These are phyloP conservation scores for Zea mays DNA, from an alignment of 176 grass and related monocot genomes.

Conservation along the genomic window DNA sequence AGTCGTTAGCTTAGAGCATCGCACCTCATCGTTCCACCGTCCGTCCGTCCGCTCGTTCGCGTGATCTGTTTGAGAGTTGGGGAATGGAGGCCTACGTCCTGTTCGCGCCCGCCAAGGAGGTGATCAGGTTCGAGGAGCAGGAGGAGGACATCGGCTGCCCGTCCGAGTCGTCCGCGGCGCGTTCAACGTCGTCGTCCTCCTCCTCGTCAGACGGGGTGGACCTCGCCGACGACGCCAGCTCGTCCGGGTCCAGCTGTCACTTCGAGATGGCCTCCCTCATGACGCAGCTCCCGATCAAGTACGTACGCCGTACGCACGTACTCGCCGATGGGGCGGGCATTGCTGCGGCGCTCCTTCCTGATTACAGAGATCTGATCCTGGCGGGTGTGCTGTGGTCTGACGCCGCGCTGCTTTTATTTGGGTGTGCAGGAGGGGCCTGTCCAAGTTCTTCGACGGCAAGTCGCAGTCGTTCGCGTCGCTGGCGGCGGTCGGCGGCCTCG, in stretches of 20 bases:
- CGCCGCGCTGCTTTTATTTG: not conserved
- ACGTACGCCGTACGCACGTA: constrained; percentile 16
- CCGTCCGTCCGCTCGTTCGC: not conserved
- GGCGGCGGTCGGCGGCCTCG: constrained; percentile 44
- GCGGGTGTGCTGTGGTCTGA: not conserved
- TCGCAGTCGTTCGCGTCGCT: constrained; percentile 79
- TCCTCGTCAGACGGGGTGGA: constrained; percentile 44
- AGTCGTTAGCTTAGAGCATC: not conserved
- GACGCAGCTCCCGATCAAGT: constrained; percentile 71
- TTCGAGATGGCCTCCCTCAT: constrained; percentile 77
- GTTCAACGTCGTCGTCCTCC: not conserved
- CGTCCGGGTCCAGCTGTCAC: constrained; percentile 37
- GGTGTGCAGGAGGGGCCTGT: constrained; percentile 59
- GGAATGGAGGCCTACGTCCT: constrained; percentile 45
- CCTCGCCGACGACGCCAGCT: constrained; percentile 58
- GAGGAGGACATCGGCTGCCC: constrained; percentile 59
- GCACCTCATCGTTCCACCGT: no score
- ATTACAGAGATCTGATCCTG: not conserved
- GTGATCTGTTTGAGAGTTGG: not conserved
- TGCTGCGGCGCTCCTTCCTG: not conserved
- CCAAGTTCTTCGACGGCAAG: constrained; percentile 79
- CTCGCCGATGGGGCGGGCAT: not conserved
- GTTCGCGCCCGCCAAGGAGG: constrained; percentile 28
- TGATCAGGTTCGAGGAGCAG: constrained; percentile 28
- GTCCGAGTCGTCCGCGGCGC: constrained; percentile 34